A percentile compares a stretch with the other conserved stretches of the same genome.
Evolutionary conservation across 768 basidiomycete species (phyloP).

Genomic region (Psilocybe subaeruginosa): DNA sequence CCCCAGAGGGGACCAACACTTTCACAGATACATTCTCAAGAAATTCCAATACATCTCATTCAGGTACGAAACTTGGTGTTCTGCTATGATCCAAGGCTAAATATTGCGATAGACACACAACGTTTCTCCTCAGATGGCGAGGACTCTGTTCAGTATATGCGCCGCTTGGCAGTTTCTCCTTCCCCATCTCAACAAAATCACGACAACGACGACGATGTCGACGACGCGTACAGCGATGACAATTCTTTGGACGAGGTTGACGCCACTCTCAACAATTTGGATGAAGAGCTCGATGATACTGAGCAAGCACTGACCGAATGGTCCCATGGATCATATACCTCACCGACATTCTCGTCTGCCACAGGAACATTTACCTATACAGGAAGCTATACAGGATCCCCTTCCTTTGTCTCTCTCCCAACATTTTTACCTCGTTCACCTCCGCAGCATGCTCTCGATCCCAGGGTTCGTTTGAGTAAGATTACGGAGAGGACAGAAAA

Average conservation of each 20-base stretch:
- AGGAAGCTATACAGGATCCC: slow-evolving; percentile 47
- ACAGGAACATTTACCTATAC: slow-evolving; percentile 44
- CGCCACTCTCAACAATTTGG: slow-evolving; percentile 64
- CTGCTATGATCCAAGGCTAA: neutral
- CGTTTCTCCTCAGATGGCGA: slow-evolving; percentile 52
- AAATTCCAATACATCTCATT: slow-evolving; percentile 57
- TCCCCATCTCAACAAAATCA: slow-evolving; percentile 34
- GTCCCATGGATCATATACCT: slow-evolving; percentile 43
- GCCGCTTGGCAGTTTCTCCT: slow-evolving; percentile 60
- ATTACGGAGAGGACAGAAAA: slow-evolving; percentile 83
- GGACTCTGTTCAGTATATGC: slow-evolving; percentile 49
- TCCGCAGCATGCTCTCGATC: slow-evolving; percentile 34
- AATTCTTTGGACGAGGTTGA: slow-evolving; percentile 77
- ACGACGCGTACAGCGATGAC: slow-evolving; percentile 50
- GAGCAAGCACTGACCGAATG: slow-evolving; percentile 70
- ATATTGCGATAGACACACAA: slow-evolving; percentile 40
- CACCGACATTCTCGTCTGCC: slow-evolving; percentile 41
- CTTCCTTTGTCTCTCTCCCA: slow-evolving; percentile 49
- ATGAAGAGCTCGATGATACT: slow-evolving; percentile 66
- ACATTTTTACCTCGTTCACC: slow-evolving; percentile 39
- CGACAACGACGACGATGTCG: slow-evolving; percentile 31
- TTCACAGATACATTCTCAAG: slow-evolving; percentile 50
- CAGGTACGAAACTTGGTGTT: slow-evolving; percentile 42
- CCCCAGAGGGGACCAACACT: slow-evolving; percentile 61
- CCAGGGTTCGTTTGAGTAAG: slow-evolving; percentile 62